These are phyloP conservation scores for Aspergillus saccharolyticus DNA, from an alignment of 495 filamentous ascomycete genomes.

Conservation along the genomic window DNA sequence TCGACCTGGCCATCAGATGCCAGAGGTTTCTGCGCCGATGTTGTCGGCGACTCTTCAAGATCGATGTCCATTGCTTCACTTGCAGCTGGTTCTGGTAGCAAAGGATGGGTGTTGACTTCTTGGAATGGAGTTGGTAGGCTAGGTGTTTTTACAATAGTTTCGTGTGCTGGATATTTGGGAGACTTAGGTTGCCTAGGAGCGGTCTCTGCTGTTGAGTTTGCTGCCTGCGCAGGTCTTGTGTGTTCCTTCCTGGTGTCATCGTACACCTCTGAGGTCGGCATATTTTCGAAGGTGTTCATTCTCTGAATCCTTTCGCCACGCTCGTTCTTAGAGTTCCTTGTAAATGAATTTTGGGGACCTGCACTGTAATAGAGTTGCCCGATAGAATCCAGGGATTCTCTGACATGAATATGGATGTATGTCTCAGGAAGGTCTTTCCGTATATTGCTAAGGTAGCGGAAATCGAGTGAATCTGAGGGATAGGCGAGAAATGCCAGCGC, in stretches of 20 bases:
- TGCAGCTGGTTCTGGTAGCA: not conserved
- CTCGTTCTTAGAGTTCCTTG: not conserved
- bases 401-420: slow-evolving; percentile 25
- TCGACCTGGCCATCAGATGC: slow-evolving; percentile 1
- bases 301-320: not conserved
- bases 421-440: not conserved
- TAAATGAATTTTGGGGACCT: not conserved
- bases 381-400: slow-evolving; percentile 9
- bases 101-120: not conserved
- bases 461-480: slow-evolving; percentile 21
- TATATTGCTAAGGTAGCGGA: slow-evolving; percentile 15
- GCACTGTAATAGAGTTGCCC: not conserved
- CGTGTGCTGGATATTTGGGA: not conserved
- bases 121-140: not conserved
- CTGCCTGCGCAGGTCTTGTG: not conserved
- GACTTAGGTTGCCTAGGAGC: not conserved
- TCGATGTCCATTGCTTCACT: slow-evolving; percentile 11
- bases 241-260: not conserved
- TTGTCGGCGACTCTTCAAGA: not conserved
- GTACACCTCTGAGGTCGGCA: not conserved
- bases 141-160: not conserved
- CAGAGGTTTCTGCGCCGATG: not conserved
- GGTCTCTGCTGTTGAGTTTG: not conserved
- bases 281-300: not conserved
- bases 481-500: slow-evolving; percentile 27